These are phyloP conservation scores for Globisporangium heterothallicum DNA, from an alignment of 352 stramenopile genomes.

Conservation along the genomic window DNA sequence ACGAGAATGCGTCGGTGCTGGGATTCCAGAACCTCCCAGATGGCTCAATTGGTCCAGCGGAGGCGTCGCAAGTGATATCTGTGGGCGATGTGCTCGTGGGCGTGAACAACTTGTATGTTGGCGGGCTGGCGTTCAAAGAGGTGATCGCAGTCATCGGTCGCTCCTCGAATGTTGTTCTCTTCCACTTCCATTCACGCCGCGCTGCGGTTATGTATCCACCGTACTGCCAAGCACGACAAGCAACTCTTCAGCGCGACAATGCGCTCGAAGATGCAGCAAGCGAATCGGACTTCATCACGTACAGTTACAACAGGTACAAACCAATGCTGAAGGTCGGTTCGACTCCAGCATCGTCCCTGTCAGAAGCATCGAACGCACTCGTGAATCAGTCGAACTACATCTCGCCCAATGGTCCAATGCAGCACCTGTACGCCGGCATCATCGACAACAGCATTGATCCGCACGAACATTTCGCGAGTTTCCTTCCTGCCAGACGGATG, in stretches of 20 bases:
- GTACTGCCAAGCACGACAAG: slow-evolving; percentile 57
- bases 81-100: slow-evolving; percentile 67
- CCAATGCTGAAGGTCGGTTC: slow-evolving; percentile 57
- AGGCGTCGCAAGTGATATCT: slow-evolving; percentile 70
- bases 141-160: slow-evolving; percentile 67
- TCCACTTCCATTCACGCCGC: slow-evolving; percentile 78
- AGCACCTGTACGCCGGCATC: slow-evolving; percentile 81
- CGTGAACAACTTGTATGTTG: slow-evolving; percentile 69
- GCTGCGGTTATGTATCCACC: slow-evolving; percentile 59
- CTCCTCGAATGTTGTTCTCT: slow-evolving; percentile 60
- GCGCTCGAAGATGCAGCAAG: slow-evolving; percentile 31
- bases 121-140: slow-evolving; percentile 60
- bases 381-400: slow-evolving; percentile 58
- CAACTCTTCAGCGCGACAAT: slow-evolving; percentile 34
- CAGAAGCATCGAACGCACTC: slow-evolving; percentile 27
- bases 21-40: slow-evolving; percentile 74
- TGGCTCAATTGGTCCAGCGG: slow-evolving; percentile 67
- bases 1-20: slow-evolving; percentile 62
- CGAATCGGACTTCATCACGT: slow-evolving; percentile 55
- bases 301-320: slow-evolving; percentile 66
- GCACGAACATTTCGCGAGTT: slow-evolving; percentile 86
- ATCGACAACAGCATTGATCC: slow-evolving; percentile 89
- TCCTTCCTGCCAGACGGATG: slow-evolving; percentile 46
- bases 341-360: slow-evolving; percentile 10
- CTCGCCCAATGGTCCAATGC: slow-evolving; percentile 76